A percentile compares a stretch with the other conserved stretches of the same genome.
phyloP scores from a whole-genome alignment of 1,139 yeast species.

The Arxiozyma bovina region DNA sequence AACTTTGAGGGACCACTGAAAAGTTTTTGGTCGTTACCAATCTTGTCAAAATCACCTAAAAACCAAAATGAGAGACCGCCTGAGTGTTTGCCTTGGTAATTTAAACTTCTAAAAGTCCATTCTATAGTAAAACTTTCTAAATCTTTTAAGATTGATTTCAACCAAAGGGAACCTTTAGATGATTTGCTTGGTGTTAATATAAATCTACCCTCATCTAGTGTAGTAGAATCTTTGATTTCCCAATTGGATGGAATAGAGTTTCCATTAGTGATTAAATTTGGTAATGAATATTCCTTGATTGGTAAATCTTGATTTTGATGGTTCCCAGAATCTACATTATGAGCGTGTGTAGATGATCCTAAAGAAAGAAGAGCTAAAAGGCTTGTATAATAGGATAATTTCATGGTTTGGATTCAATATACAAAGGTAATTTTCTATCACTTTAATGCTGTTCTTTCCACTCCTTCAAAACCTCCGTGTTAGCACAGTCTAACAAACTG shows the following conservation, averaged over 20 bases:
- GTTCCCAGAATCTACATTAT: neutral
- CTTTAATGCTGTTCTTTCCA: neutral
- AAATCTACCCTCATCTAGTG: conserved; percentile 35
- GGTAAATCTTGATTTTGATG: neutral
- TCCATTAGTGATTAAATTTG: conserved; percentile 28
- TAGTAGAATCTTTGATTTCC: conserved; percentile 30
- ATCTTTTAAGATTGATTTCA: conserved; percentile 20
- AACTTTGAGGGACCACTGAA: conserved; percentile 32
- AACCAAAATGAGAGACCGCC: conserved; percentile 38
- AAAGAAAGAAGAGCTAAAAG: neutral
- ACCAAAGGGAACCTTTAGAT: conserved; percentile 43
- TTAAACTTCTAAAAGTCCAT: conserved; percentile 52
- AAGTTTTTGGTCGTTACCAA: conserved; percentile 5
- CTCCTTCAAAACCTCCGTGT: neutral
- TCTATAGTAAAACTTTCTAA: conserved; percentile 47
- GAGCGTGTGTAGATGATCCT: neutral
- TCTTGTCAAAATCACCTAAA: conserved; percentile 7
- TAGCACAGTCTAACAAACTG: too few relatives aligned
- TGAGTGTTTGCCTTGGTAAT: conserved; percentile 33
- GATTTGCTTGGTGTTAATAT: conserved; percentile 37
- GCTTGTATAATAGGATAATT: neutral
- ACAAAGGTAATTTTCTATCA: neutral
- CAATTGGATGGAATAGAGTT: conserved; percentile 23
- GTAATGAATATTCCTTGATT: conserved; percentile 25
- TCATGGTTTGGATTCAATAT: neutral